These are phyloP conservation scores for Aspergillus candidus DNA, from an alignment of 2,329 filamentous ascomycete species.

Conservation along the genomic window DNA sequence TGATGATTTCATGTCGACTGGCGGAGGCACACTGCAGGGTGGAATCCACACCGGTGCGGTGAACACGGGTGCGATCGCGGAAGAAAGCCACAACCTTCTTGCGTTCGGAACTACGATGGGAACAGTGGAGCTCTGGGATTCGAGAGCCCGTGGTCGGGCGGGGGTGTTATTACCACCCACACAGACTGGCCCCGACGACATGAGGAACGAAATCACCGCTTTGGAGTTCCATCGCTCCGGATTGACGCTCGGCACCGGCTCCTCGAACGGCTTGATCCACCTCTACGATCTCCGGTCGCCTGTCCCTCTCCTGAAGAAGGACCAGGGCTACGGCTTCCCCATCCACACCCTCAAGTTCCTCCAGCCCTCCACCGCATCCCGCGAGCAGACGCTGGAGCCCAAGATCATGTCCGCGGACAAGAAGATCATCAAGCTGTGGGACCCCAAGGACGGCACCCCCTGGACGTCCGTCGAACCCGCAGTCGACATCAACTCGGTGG, in stretches of 20 bases:
- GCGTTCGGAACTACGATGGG: constrained; percentile 92
- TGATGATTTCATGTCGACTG: constrained; percentile 62
- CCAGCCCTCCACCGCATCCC: constrained; percentile 59
- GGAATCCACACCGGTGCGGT: constrained; percentile 80
- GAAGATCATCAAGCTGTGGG: constrained; percentile 95
- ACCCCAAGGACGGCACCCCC: constrained; percentile 70
- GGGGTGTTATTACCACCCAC: constrained; percentile 62
- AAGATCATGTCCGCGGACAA: constrained; percentile 92
- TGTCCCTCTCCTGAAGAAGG: constrained; percentile 77
- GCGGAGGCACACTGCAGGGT: constrained; percentile 74
- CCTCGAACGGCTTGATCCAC: constrained; percentile 80
- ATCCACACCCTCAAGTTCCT: constrained; percentile 76
- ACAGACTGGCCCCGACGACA: constrained; percentile 34
- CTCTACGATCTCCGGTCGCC: constrained; percentile 90
- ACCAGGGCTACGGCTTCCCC: constrained; percentile 90
- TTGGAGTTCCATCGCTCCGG: constrained; percentile 81
- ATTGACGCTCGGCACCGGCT: constrained; percentile 76
- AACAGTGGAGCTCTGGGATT: constrained; percentile 97
- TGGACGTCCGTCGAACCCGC: constrained; percentile 96
- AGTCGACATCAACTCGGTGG: constrained; percentile 90
- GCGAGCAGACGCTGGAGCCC: constrained; percentile 59
- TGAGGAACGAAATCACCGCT: constrained; percentile 66
- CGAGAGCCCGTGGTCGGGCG: constrained; percentile 72
- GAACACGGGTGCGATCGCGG: constrained; percentile 79
- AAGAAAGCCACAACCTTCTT: constrained; percentile 80